A percentile compares a stretch with the other conserved stretches of the same genome.
Conservation (phyloP, 106 monocot genomes). For the Allium cepa region DNA sequence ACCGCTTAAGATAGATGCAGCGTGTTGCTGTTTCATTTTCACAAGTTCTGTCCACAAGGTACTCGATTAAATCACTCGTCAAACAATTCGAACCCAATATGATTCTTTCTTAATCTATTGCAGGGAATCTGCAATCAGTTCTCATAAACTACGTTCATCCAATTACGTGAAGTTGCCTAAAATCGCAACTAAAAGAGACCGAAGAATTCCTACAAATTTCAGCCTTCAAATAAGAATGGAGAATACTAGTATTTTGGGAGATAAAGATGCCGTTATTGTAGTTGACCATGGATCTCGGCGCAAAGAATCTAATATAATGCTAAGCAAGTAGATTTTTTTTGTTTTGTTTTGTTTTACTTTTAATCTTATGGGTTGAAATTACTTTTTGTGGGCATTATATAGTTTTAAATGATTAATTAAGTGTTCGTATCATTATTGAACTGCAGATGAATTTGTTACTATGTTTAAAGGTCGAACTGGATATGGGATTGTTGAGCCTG, state of each 20-base stretch:
- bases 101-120: not conserved
- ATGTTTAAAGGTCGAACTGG: slow-evolving; percentile 79
- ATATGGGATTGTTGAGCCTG: slow-evolving; percentile 81
- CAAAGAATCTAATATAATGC: slow-evolving; percentile 84
- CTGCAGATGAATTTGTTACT: slow-evolving; percentile 86
- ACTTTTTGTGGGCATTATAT: not conserved
- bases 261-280: slow-evolving; percentile 74
- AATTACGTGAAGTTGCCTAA: slow-evolving; percentile 30
- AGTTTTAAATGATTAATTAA: not conserved
- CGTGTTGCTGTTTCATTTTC: not conserved
- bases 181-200: slow-evolving; percentile 10
- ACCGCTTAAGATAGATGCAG: not conserved
- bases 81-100: not conserved
- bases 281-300: slow-evolving; percentile 96
- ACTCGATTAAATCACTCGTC: not conserved
- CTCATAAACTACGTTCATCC: slow-evolving; percentile 6
- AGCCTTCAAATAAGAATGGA: slow-evolving; percentile 25
- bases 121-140: slow-evolving; percentile 1
- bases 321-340: slow-evolving; percentile 45
- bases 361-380: not conserved
- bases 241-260: slow-evolving; percentile 12
- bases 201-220: slow-evolving; percentile 16
- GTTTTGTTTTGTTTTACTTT: not conserved
- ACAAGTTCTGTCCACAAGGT: not conserved
- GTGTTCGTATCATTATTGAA: not conserved